phyloP scores from a whole-genome alignment of 495 filamentous ascomycete genomes.

The Penicillium macrosclerotiorum region DNA sequence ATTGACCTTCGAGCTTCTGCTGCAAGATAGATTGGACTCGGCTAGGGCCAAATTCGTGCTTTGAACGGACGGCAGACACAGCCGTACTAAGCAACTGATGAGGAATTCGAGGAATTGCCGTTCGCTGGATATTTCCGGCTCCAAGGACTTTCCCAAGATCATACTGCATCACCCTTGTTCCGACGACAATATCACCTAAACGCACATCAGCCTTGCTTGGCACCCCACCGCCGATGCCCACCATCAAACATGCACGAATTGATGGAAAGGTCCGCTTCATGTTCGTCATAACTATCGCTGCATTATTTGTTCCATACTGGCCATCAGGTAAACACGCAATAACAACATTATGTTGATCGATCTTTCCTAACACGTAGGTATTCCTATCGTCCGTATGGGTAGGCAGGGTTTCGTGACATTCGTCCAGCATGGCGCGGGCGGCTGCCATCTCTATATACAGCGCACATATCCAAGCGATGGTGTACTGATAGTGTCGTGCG shows the following conservation, averaged over 20 bases:
- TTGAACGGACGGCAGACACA: conserved; percentile 20
- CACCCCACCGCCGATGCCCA: conserved; percentile 31
- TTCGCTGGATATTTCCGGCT: conserved; percentile 14
- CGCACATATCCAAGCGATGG: conserved; percentile 38
- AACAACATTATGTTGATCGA: conserved; percentile 45
- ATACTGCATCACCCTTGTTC: conserved; percentile 41
- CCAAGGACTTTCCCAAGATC: conserved; percentile 36
- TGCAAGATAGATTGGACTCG: conserved; percentile 22
- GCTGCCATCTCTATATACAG: conserved; percentile 34
- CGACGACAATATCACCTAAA: conserved; percentile 34
- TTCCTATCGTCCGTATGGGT: conserved; percentile 22
- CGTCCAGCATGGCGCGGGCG: conserved; percentile 32
- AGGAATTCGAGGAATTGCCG: conserved; percentile 9
- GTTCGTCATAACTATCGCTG: conserved; percentile 19
- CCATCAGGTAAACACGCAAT: conserved; percentile 40
- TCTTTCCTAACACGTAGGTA: conserved; percentile 26
- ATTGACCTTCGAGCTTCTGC: conserved; percentile 12
- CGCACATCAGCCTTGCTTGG: conserved; percentile 22
- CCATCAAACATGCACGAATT: conserved; percentile 32
- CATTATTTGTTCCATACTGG: conserved; percentile 25
- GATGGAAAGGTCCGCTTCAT: conserved; percentile 23
- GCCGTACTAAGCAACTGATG: conserved; percentile 11
- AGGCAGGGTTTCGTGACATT: conserved; percentile 18
- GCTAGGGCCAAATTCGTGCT: conserved; percentile 17
- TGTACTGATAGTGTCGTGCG: conserved; percentile 27